Conservation (phyloP, 1,284 basidiomycete species). For the Leccinum huronense region DNA sequence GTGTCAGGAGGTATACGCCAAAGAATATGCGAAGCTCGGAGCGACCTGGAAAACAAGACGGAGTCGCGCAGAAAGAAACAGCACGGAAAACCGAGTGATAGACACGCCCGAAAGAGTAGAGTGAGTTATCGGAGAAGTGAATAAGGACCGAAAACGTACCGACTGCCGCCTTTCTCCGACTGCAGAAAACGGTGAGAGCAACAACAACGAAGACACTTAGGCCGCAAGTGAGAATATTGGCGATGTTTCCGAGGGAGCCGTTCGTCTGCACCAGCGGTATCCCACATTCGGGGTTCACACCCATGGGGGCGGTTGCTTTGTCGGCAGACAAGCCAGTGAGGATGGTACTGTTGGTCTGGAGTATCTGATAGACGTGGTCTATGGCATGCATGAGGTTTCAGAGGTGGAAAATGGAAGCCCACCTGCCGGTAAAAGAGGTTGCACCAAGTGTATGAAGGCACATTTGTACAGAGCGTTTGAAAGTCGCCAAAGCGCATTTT, state of each 20-base stretch:
- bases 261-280: conserved; percentile 47
- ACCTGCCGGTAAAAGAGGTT: conserved; percentile 71
- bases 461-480: conserved; percentile 50
- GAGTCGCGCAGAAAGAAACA: conserved; percentile 7
- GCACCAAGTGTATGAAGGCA: conserved; percentile 69
- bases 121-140: neutral
- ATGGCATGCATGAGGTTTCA: conserved; percentile 6
- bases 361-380: conserved; percentile 30
- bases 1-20: conserved; percentile 63
- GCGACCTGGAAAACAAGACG: conserved; percentile 47
- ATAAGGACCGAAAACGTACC: conserved; percentile 23
- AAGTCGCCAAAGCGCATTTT: conserved; percentile 66
- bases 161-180: conserved; percentile 48
- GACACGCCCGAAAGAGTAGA: conserved; percentile 1
- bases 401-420: conserved; percentile 7
- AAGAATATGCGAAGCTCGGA: conserved; percentile 68
- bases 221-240: conserved; percentile 68
- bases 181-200: conserved; percentile 47
- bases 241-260: conserved; percentile 66
- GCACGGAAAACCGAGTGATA: neutral
- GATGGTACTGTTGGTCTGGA: conserved; percentile 35
- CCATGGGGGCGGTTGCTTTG: conserved; percentile 50
- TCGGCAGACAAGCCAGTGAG: conserved; percentile 43
- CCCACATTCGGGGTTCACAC: conserved; percentile 57
- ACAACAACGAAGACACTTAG: conserved; percentile 53